Evolutionary conservation across 331 rosid species (phyloP).

Genomic region (Telfairia occidentalis): DNA sequence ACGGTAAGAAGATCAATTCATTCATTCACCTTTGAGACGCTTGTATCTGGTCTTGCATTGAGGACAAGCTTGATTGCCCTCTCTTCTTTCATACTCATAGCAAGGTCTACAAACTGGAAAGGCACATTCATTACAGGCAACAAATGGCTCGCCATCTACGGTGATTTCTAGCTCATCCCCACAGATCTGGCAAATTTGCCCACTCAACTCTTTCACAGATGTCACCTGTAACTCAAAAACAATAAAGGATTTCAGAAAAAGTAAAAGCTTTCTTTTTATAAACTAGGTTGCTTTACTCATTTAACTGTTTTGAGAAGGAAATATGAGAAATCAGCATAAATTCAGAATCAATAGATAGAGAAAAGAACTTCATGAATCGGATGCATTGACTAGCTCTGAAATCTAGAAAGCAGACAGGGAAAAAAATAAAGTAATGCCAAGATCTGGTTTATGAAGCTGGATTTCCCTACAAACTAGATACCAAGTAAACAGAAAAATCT

Average conservation of each 20-base stretch:
- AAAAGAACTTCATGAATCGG: neutral
- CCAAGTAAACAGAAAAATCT: neutral
- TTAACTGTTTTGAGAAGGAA: neutral
- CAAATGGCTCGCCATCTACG: conserved; percentile 59
- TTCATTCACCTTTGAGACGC: conserved; percentile 52
- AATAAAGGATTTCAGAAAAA: neutral
- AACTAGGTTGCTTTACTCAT: neutral
- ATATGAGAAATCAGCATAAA: neutral
- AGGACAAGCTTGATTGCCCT: conserved; percentile 73
- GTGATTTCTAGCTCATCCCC: conserved; percentile 60
- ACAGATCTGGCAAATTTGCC: conserved; percentile 59
- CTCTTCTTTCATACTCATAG: conserved; percentile 77
- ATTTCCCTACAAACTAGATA: conserved; percentile 8
- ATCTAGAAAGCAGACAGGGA: conserved; percentile 7
- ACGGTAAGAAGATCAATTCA: neutral
- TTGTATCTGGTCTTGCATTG: conserved; percentile 76
- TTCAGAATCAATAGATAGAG: neutral
- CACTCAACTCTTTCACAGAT: conserved; percentile 37
- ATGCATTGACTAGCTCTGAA: conserved; percentile 20
- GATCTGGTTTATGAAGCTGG: conserved; percentile 3
- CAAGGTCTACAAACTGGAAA: conserved; percentile 76
- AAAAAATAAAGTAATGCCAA: conserved; percentile 2
- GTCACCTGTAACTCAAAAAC: conserved; percentile 27
- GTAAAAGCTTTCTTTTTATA: neutral
- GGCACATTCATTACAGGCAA: conserved; percentile 88